A percentile compares a stretch with the other conserved stretches of the same genome.
Conservation (phyloP, 2,329 filamentous ascomycete species). For the Mycocentrospora acerina region DNA sequence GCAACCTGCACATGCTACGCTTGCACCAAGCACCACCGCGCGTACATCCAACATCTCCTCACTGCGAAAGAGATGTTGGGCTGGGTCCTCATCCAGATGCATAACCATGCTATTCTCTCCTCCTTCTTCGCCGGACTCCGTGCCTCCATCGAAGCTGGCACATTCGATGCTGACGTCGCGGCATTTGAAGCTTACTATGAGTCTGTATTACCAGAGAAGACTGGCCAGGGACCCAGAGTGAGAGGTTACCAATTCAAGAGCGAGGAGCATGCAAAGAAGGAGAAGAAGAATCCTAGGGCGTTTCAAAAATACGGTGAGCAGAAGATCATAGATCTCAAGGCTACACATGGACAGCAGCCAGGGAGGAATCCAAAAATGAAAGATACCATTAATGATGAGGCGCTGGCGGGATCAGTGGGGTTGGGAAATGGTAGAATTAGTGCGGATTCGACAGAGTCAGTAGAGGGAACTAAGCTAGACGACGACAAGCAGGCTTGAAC, state of each 20-base stretch:
- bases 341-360: no score
- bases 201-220: conserved; percentile 68
- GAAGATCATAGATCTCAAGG: conserved; percentile 26
- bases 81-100: conserved; percentile 88
- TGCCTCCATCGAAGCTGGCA: conserved; percentile 58
- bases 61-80: conserved; percentile 94
- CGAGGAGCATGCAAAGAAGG: conserved; percentile 29
- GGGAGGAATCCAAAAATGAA: no score
- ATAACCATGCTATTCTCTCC: conserved; percentile 77
- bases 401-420: no score
- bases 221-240: conserved; percentile 69
- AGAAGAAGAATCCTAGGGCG: conserved; percentile 36
- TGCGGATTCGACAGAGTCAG: no score
- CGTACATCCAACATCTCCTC: conserved; percentile 85
- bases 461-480: no score
- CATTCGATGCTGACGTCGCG: conserved; percentile 56
- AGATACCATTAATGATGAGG: no score
- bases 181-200: conserved; percentile 71
- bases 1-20: conserved; percentile 75
- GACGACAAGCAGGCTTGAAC: no score
- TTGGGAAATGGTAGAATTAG: no score
- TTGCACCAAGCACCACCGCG: conserved; percentile 79
- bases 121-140: conserved; percentile 74
- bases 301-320: conserved; percentile 31
- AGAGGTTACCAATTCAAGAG: conserved; percentile 39